These are phyloP conservation scores for Phytopythium litorale DNA, from an alignment of 352 stramenopile genomes.

Conservation along the genomic window DNA sequence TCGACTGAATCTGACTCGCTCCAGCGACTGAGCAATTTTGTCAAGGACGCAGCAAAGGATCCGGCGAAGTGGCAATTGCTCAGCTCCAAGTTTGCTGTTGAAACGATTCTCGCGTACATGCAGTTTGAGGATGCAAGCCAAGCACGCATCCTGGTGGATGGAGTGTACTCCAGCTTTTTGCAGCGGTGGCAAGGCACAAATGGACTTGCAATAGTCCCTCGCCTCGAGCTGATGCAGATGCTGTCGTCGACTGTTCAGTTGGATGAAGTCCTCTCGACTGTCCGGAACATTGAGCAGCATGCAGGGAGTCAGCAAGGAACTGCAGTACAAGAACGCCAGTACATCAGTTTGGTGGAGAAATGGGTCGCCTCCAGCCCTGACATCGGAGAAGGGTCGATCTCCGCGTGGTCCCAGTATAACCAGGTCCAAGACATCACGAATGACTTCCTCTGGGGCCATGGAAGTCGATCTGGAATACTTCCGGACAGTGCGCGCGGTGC, in stretches of 20 bases:
- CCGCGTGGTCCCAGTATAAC: conserved; percentile 56
- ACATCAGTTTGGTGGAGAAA: conserved; percentile 25
- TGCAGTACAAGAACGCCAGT: conserved; percentile 6
- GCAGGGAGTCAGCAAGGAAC: neutral
- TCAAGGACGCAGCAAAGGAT: conserved; percentile 24
- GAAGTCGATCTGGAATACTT: conserved; percentile 24
- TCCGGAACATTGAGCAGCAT: conserved; percentile 9
- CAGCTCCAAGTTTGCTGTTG: conserved; percentile 42
- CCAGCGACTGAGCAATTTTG: conserved; percentile 17
- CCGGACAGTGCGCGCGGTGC: conserved; percentile 21
- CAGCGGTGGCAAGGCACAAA: conserved; percentile 60
- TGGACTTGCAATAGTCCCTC: conserved; percentile 31
- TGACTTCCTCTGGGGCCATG: conserved; percentile 26
- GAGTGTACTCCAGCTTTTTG: conserved; percentile 49
- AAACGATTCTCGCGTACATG: conserved; percentile 44
- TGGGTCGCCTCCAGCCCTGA: conserved; percentile 41
- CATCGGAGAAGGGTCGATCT: conserved; percentile 46
- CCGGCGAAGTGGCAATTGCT: conserved; percentile 32
- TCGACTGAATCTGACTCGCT: conserved; percentile 6
- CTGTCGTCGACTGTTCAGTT: conserved; percentile 63
- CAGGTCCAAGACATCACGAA: conserved; percentile 48
- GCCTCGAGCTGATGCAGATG: conserved; percentile 58
- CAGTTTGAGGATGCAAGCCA: conserved; percentile 37
- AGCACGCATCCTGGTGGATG: conserved; percentile 51
- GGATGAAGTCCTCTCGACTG: conserved; percentile 38